These are phyloP conservation scores for Aureobasidium sp. DNA, from an alignment of 2,329 filamentous ascomycete genomes.

Conservation along the genomic window DNA sequence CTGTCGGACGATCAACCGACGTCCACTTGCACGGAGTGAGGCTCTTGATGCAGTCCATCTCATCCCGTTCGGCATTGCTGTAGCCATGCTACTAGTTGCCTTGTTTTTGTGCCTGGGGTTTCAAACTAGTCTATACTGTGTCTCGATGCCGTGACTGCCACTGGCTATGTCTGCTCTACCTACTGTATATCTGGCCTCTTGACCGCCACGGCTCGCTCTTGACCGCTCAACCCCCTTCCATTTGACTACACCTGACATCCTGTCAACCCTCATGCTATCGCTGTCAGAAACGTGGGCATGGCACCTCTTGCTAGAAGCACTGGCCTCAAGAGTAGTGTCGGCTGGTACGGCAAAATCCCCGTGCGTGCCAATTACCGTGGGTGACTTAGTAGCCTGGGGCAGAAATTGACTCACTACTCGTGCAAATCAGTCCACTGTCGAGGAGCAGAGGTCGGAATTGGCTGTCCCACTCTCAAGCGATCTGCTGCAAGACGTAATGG, in stretches of 20 bases:
- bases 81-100: neutral
- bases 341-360: neutral
- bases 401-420: neutral
- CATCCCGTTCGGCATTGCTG: neutral
- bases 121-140: neutral
- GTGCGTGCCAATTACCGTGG: neutral
- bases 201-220: neutral
- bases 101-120: slow-evolving; percentile 2
- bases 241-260: neutral
- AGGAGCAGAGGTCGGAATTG: neutral
- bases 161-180: neutral
- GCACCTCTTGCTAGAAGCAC: neutral
- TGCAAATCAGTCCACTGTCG: neutral
- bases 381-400: neutral
- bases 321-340: neutral
- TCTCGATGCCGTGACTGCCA: neutral
- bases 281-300: neutral
- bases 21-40: neutral
- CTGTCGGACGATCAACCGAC: neutral
- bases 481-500: neutral
- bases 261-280: neutral
- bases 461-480: neutral
- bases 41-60: neutral
- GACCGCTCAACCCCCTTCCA: neutral
- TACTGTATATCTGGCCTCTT: neutral